Evolutionary conservation across 306 rosid species (phyloP).

Genomic region (Hippophae tibetana): DNA sequence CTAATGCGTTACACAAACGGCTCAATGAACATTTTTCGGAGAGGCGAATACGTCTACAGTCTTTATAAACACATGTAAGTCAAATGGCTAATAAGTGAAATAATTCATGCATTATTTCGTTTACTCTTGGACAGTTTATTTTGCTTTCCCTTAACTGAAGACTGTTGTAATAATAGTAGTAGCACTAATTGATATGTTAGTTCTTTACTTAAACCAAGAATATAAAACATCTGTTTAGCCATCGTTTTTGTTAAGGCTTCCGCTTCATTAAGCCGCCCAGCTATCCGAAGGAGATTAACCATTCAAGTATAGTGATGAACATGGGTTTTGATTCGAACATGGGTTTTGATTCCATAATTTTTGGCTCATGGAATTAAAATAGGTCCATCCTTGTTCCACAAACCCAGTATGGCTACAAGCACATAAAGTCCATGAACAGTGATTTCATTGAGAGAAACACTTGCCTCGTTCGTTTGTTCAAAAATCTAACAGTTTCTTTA

Average conservation of each 20-base stretch:
- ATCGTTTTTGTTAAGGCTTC: conserved; percentile 19
- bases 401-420: conserved; percentile 32
- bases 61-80: conserved; percentile 13
- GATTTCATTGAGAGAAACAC: conserved; percentile 17
- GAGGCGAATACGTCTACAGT: conserved; percentile 21
- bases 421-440: conserved; percentile 23
- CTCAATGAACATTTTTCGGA: conserved; percentile 8
- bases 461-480: conserved; percentile 19
- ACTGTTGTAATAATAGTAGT: conserved; percentile 22
- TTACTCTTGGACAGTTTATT: background rate
- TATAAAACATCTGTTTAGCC: background rate
- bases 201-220: too few relatives aligned
- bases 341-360: conserved; percentile 21
- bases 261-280: conserved; percentile 24
- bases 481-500: conserved; percentile 22
- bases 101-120: background rate
- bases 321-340: conserved; percentile 17
- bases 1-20: background rate
- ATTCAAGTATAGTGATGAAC: conserved; percentile 30
- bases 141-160: background rate
- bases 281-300: conserved; percentile 28
- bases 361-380: conserved; percentile 25
- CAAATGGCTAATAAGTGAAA: background rate
- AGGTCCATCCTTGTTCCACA: conserved; percentile 17
- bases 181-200: background rate